Base-by-base conservation (phyloP, 2,329 filamentous ascomycete species). In the Aspergillus phoenicis region DNA sequence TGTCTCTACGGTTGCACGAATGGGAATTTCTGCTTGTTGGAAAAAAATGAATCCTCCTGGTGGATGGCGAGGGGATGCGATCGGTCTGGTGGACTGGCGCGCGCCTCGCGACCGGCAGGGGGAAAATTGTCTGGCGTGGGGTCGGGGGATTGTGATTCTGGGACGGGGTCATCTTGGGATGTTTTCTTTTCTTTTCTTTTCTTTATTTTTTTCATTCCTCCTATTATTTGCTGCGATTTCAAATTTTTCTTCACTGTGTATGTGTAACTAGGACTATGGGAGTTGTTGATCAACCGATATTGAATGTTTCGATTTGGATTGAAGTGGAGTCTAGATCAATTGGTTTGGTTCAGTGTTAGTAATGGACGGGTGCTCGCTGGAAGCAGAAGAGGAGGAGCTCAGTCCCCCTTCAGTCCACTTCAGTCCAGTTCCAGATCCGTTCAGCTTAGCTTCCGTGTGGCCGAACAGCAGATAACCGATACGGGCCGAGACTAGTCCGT, bases 391-490 rank as follows among this genome's bases (percentile, higher is more conserved):
- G 6, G 4, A 26, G 26, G 4, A 26, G 26, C 4, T 26, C 26
- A 26, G 26, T 2, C 20, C 20, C 20, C 20, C 20, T 20, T 20
- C 20, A 20, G 26, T 26, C 26, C 26, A 26, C 20, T 26, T 7
- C 26, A 26, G 26, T 26, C 26, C 26, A 26, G 4, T 5, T 20
- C 20, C 20, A 20, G 20, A 20, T 20, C 20, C 20, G 20, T 20
- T 36, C 11, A 13, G 33, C 33, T 13, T 13, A 36, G 33, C 33
- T 36, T 76, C 74, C 74, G 71, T 75, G 71, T 70, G 70, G 68
- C 74, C 74, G 74, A 75, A 58, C 24, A 15, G 33, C 53, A 36
- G 28, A 58, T 73, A 75, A 56, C 74, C 74, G 74, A 75, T 67
- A 72, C 70, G 66, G 62, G 59, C 70, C 71, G 73, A 73, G 67